A percentile compares a stretch with the other conserved stretches of the same genome.
phyloP scores from a whole-genome alignment of 768 basidiomycete genomes.

The Floccularia luteovirens region DNA sequence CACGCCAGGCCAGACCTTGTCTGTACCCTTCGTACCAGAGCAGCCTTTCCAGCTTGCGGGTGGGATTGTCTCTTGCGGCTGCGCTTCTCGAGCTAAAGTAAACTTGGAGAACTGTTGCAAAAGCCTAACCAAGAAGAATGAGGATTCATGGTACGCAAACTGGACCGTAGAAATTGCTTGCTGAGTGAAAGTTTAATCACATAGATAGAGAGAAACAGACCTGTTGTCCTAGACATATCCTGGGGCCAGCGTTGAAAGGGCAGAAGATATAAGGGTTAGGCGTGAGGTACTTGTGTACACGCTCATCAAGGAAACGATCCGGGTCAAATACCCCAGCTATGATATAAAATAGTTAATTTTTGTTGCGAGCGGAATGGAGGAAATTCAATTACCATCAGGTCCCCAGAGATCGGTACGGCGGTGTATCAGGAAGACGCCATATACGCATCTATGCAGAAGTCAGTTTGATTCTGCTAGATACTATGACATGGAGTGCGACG shows the following conservation, averaged over 20 bases:
- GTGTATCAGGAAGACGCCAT: conserved; percentile 39
- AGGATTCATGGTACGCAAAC: conserved; percentile 49
- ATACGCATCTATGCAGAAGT: conserved; percentile 8
- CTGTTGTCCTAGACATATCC: conserved; percentile 33
- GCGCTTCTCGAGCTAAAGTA: conserved; percentile 32
- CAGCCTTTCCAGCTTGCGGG: conserved; percentile 33
- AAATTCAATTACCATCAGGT: conserved; percentile 31
- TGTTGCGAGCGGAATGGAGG: not conserved
- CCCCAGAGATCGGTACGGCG: conserved; percentile 45
- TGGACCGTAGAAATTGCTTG: conserved; percentile 3
- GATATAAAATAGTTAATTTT: not conserved
- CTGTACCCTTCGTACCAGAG: conserved; percentile 25
- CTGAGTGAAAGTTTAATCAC: not conserved
- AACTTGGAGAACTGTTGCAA: conserved; percentile 42
- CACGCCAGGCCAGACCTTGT: conserved; percentile 24
- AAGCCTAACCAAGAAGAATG: conserved; percentile 46
- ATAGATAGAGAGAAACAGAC: conserved; percentile 13
- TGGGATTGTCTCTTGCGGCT: conserved; percentile 27
- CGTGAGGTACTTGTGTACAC: conserved; percentile 33
- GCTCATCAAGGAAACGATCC: conserved; percentile 47
- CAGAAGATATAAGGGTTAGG: conserved; percentile 35
- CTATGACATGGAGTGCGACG: not conserved
- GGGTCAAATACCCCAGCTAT: conserved; percentile 44
- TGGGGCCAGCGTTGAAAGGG: conserved; percentile 31
- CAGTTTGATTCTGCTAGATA: not conserved